A percentile compares a stretch with the other conserved stretches of the same genome.
Evolutionary conservation across 2,329 filamentous ascomycete species (phyloP).

Genomic region (Hortaea werneckii): DNA sequence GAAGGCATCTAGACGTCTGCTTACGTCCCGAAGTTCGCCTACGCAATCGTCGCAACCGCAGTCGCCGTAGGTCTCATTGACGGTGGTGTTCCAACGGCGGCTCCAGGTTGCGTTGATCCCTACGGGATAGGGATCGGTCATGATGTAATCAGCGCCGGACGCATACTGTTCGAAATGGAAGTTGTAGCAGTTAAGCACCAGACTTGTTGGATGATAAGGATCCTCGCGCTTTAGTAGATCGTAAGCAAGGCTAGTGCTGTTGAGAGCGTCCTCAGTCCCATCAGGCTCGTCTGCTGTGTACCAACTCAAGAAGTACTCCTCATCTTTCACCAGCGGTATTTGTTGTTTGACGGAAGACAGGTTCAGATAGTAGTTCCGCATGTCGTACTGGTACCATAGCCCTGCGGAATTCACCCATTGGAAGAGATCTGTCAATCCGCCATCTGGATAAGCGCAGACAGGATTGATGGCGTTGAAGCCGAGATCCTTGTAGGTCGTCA

Average conservation of each 20-base stretch:
- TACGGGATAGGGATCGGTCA: slow-evolving; percentile 52
- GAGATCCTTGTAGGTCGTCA: slow-evolving; percentile 30
- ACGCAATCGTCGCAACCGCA: slow-evolving; percentile 54
- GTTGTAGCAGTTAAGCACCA: slow-evolving; percentile 53
- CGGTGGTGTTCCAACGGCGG: slow-evolving; percentile 44
- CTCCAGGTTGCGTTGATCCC: slow-evolving; percentile 46
- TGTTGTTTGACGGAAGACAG: slow-evolving; percentile 28
- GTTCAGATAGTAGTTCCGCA: slow-evolving; percentile 34
- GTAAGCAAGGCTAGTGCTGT: slow-evolving; percentile 35
- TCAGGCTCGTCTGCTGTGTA: slow-evolving; percentile 47
- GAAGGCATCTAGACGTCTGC: slow-evolving; percentile 33
- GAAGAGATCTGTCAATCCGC: slow-evolving; percentile 31
- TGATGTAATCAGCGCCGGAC: slow-evolving; percentile 47
- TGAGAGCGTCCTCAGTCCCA: slow-evolving; percentile 42
- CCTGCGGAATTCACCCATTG: slow-evolving; percentile 34
- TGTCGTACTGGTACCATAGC: slow-evolving; percentile 38
- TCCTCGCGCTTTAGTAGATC: slow-evolving; percentile 41
- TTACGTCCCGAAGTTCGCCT: slow-evolving; percentile 45
- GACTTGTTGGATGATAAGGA: slow-evolving; percentile 50
- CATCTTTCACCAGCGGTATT: slow-evolving; percentile 25
- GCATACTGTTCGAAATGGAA: slow-evolving; percentile 50
- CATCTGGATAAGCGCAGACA: slow-evolving; percentile 31
- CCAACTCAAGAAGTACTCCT: slow-evolving; percentile 34
- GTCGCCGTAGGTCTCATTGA: slow-evolving; percentile 50
- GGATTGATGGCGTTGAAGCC: slow-evolving; percentile 42